Evolutionary conservation across 2,329 filamentous ascomycete genomes (phyloP).

Genomic region (Phoma sp.): DNA sequence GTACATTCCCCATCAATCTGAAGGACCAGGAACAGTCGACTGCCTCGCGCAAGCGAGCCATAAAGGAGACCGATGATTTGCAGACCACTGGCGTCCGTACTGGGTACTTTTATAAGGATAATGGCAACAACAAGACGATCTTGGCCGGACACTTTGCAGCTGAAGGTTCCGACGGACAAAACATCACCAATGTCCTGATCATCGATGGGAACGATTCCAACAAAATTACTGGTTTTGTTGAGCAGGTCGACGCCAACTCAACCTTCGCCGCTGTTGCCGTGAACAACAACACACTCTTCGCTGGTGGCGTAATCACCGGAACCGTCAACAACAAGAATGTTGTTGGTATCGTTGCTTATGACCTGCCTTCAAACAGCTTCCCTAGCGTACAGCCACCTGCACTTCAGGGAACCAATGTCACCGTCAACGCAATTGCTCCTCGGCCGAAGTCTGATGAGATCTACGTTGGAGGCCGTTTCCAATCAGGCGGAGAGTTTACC

Average conservation of each 20-base stretch:
- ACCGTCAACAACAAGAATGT: conserved; percentile 67
- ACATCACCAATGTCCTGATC: conserved; percentile 79
- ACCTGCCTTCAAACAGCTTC: conserved; percentile 70
- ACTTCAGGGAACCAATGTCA: conserved; percentile 70
- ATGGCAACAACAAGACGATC: conserved; percentile 79
- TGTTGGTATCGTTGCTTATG: conserved; percentile 79
- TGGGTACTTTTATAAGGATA: conserved; percentile 76
- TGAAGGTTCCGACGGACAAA: conserved; percentile 69
- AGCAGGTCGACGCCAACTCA: conserved; percentile 71
- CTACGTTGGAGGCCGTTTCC: conserved; percentile 85
- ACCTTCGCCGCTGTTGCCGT: conserved; percentile 72
- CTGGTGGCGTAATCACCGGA: conserved; percentile 81
- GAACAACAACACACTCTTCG: conserved; percentile 66
- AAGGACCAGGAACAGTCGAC: conserved; percentile 36
- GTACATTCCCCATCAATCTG: conserved; percentile 53
- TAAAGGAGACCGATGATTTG: conserved; percentile 51
- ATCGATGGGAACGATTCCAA: conserved; percentile 76
- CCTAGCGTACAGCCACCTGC: conserved; percentile 73
- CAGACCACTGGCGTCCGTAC: conserved; percentile 72
- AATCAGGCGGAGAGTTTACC: conserved; percentile 79
- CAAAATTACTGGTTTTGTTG: conserved; percentile 71
- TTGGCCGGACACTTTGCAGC: conserved; percentile 86
- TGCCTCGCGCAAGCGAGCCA: conserved; percentile 50
- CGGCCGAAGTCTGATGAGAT: conserved; percentile 74
- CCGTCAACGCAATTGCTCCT: conserved; percentile 77